Base-by-base conservation (phyloP, 148 eudicot species). In the Rhododendron molle region DNA sequence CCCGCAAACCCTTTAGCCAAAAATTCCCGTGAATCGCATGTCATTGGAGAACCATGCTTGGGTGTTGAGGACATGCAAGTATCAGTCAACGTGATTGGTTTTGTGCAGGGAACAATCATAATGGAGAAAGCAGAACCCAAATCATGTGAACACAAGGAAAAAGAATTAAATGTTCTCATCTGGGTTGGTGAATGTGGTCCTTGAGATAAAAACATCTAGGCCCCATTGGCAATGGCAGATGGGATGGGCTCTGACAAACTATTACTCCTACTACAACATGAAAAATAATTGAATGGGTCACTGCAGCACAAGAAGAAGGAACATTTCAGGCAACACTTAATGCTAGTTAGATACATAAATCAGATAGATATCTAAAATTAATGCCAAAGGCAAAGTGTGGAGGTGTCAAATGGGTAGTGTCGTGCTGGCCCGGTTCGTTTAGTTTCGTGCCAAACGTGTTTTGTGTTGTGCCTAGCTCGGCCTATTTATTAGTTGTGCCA, bases 161-260 rank as follows among this genome's bases (percentile, higher is more conserved):
- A 26, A 1, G 36, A 79, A 47, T 79, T 79, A 49, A 47, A 80
- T 50, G 21, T 28, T 50, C 38, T 47, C 82, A 80, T 80, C 62
- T 80, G 82, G 82, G 82, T 65, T 16, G 82, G 36, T 80, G 30
- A 0, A 5, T 80, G 62, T 47, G 60, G 82, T 58, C 30, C 73
- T 18, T 9, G 23, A 3, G 43, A 46, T 52, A 81, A 15, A 36
- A 36, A 82, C 16, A 44, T 7, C 40, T 60, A 44, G 84, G 84
- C 18, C 74, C 73, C 69, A 60, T 82, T 26, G 1, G 16, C 15
- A 36, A 58, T 46, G 73, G 40, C 20, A 12, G 72, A 36, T 58
- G 67, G 65, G 83, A 81, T 81, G 72, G 72, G 50, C 16, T 58
- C 83, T 81, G 72, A 81, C 72, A 14, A 23, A 79, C 38, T 30